These are phyloP conservation scores for Madurella fahalii DNA, from an alignment of 2,329 filamentous ascomycete species.

Conservation along the genomic window DNA sequence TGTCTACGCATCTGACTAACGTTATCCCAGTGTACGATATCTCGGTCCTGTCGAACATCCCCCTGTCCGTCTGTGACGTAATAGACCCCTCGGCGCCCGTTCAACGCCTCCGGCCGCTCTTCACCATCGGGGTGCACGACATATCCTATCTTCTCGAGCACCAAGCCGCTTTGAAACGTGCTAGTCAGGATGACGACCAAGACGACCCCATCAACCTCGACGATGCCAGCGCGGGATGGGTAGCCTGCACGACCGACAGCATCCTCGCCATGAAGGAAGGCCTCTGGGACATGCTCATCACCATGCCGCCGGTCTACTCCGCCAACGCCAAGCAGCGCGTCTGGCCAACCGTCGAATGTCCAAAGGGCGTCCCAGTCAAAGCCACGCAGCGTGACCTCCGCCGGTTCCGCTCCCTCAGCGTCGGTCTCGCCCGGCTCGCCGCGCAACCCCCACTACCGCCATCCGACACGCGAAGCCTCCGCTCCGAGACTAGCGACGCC, in stretches of 20 bases:
- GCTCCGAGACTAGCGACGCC: constrained; percentile 19
- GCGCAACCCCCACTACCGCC: not conserved
- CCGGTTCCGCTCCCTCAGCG: constrained; percentile 67
- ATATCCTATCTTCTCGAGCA: constrained; percentile 72
- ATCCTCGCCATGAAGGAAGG: constrained; percentile 82
- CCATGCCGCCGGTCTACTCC: constrained; percentile 64
- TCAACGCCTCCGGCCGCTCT: constrained; percentile 74
- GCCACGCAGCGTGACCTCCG: constrained; percentile 88
- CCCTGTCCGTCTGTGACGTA: constrained; percentile 65
- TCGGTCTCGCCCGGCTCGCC: constrained; percentile 53
- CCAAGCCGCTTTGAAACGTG: constrained; percentile 30
- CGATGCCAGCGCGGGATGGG: constrained; percentile 66
- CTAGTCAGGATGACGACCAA: constrained; percentile 30
- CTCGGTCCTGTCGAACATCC: constrained; percentile 87
- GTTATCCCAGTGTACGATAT: constrained; percentile 73
- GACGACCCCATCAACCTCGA: constrained; percentile 37
- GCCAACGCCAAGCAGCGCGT: constrained; percentile 55
- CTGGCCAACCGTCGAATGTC: constrained; percentile 73
- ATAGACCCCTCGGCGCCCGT: constrained; percentile 60
- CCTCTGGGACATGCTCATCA: constrained; percentile 86
- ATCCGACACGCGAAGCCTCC: constrained; percentile 10
- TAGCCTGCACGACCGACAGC: constrained; percentile 93
- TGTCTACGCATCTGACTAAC: constrained; percentile 4
- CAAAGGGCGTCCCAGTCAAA: constrained; percentile 62
- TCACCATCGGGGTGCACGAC: constrained; percentile 89